A percentile compares a stretch with the other conserved stretches of the same genome.
These are phyloP conservation scores for Blastobotrys buckinghamii DNA, from an alignment of 1,139 yeast species.

Conservation along the genomic window DNA sequence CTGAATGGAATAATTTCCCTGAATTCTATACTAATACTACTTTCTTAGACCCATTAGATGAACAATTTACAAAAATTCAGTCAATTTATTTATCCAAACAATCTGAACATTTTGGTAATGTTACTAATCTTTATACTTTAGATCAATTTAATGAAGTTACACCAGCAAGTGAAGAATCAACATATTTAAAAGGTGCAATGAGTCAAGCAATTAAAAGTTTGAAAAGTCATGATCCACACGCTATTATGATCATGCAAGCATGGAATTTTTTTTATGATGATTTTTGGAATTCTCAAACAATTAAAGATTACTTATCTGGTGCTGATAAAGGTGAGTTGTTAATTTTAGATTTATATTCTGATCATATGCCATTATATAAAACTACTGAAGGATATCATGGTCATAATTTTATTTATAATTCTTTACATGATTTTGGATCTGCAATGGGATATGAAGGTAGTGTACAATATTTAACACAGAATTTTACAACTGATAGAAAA, in stretches of 20 bases:
- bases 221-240: slow-evolving; percentile 14
- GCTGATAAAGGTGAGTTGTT: slow-evolving; percentile 17
- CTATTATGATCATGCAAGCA: slow-evolving; percentile 20
- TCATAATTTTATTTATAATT: slow-evolving; percentile 19
- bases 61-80: slow-evolving; percentile 15
- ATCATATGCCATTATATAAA: slow-evolving; percentile 16
- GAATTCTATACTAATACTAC: slow-evolving; percentile 12
- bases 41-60: slow-evolving; percentile 18
- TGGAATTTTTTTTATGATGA: slow-evolving; percentile 18
- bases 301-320: slow-evolving; percentile 18
- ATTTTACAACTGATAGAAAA: slow-evolving; percentile 15
- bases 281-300: slow-evolving; percentile 16
- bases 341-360: slow-evolving; percentile 18
- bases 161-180: slow-evolving; percentile 14
- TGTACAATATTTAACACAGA: slow-evolving; percentile 15
- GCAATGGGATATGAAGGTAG: slow-evolving; percentile 19
- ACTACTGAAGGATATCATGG: slow-evolving; percentile 17
- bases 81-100: slow-evolving; percentile 13
- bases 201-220: slow-evolving; percentile 14
- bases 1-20: slow-evolving; percentile 18
- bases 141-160: slow-evolving; percentile 19
- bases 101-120: slow-evolving; percentile 13
- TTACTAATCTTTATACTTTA: slow-evolving; percentile 16
- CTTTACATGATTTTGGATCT: slow-evolving; percentile 20
- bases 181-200: slow-evolving; percentile 15